phyloP scores from a whole-genome alignment of 208 protist genomes.

The Acanthamoeba castellanii region DNA sequence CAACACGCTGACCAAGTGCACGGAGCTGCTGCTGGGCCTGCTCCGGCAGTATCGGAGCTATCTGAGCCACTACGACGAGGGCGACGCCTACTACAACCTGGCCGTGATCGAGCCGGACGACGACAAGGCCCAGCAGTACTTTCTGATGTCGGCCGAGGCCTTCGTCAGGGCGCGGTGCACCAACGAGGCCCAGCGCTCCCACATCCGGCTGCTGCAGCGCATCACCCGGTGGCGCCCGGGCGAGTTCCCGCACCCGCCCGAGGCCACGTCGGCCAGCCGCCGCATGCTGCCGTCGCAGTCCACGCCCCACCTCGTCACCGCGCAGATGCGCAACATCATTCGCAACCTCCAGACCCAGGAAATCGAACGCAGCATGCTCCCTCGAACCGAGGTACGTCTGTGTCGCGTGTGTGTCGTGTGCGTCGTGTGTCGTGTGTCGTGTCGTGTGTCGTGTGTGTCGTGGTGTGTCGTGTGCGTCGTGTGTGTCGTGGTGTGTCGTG shows the following conservation, averaged over 20 bases:
- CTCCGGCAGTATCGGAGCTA: background rate
- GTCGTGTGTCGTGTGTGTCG: background rate
- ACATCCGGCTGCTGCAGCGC: slow-evolving; percentile 1
- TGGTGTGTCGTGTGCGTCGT: too few relatives aligned
- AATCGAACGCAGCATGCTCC: background rate
- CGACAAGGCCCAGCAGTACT: background rate
- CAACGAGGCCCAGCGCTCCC: background rate
- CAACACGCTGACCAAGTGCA: background rate
- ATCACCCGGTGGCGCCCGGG: background rate
- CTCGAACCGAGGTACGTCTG: background rate
- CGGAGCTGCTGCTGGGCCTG: background rate
- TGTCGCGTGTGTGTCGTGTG: background rate
- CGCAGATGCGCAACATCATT: background rate
- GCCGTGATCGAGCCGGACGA: background rate
- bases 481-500: background rate
- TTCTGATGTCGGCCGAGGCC: background rate
- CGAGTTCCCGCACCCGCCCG: background rate
- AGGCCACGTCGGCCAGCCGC: background rate
- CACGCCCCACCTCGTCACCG: background rate
- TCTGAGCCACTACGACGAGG: slow-evolving; percentile 39
- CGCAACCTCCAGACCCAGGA: background rate
- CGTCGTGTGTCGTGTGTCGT: background rate
- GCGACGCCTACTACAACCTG: slow-evolving; percentile 33
- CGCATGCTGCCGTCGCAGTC: background rate
- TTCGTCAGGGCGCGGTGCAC: background rate